phyloP scores from a whole-genome alignment of 2,329 filamentous ascomycete species.

The Rhytidhysteron rufulum region DNA sequence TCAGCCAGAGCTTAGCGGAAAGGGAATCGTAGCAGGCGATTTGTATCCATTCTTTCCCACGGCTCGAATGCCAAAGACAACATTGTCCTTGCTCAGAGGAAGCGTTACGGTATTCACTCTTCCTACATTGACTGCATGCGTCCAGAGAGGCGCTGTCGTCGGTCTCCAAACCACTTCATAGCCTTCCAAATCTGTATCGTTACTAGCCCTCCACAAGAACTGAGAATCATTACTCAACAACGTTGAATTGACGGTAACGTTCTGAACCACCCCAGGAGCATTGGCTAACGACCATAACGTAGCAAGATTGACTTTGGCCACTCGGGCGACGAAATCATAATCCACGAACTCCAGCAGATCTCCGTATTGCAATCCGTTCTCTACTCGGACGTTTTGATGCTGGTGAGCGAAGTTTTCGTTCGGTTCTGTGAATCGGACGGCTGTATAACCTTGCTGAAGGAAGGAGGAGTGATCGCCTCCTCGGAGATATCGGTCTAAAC shows the following conservation, averaged over 20 bases:
- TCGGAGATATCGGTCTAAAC: conserved; percentile 53
- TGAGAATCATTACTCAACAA: conserved; percentile 48
- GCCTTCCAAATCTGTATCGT: conserved; percentile 38
- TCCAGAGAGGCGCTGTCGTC: conserved; percentile 50
- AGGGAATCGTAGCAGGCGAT: conserved; percentile 46
- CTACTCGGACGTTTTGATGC: conserved; percentile 52
- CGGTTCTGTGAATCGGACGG: conserved; percentile 56
- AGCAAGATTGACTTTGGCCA: conserved; percentile 53
- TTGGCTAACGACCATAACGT: conserved; percentile 53
- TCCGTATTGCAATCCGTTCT: conserved; percentile 52
- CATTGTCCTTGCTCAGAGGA: conserved; percentile 54
- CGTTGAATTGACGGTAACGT: conserved; percentile 48
- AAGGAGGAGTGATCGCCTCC: conserved; percentile 57
- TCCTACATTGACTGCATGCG: conserved; percentile 48
- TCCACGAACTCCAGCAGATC: conserved; percentile 57
- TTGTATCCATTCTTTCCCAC: conserved; percentile 50
- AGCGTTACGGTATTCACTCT: conserved; percentile 45
- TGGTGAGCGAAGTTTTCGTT: conserved; percentile 57
- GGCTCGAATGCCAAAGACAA: conserved; percentile 54
- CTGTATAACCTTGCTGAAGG: conserved; percentile 53
- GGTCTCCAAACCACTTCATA: conserved; percentile 58
- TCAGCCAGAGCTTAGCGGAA: conserved; percentile 23
- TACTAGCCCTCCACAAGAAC: conserved; percentile 46
- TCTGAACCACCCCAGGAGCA: conserved; percentile 48
- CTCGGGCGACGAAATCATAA: conserved; percentile 51